Percentiles rank a stretch among this genome's conserved stretches.
These are phyloP conservation scores for Chaetoceros muelleri DNA, from an alignment of 108 stramenopile species.

Conservation along the genomic window DNA sequence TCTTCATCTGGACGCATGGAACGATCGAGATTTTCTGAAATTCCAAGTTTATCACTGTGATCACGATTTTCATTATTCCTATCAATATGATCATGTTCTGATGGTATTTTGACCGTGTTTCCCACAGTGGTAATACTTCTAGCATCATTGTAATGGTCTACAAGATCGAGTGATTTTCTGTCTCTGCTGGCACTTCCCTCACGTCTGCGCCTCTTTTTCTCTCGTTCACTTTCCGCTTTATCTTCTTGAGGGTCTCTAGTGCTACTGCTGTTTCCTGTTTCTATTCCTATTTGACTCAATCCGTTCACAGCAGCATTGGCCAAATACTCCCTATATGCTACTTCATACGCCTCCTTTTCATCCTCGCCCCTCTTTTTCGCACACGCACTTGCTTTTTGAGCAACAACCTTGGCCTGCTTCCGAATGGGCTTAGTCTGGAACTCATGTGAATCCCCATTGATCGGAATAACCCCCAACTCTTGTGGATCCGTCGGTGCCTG, in stretches of 20 bases:
- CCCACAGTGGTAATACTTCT: neutral
- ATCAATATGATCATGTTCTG: neutral
- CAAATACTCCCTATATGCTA: slow-evolving; percentile 53
- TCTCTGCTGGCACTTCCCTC: slow-evolving; percentile 7
- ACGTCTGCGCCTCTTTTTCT: slow-evolving; percentile 1
- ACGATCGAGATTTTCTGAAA: neutral
- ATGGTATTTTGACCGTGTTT: slow-evolving; percentile 4
- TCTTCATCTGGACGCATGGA: neutral
- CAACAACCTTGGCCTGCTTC: slow-evolving; percentile 64
- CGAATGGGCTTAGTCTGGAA: slow-evolving; percentile 81
- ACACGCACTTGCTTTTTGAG: slow-evolving; percentile 43
- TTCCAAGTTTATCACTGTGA: neutral
- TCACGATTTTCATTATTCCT: neutral
- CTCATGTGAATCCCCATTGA: slow-evolving; percentile 70
- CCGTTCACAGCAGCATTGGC: slow-evolving; percentile 49
- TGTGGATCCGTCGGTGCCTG: slow-evolving; percentile 53
- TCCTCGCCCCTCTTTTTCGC: slow-evolving; percentile 36
- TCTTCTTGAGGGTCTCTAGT: neutral
- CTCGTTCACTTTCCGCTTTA: neutral
- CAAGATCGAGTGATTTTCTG: slow-evolving; percentile 2
- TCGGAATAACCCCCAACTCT: slow-evolving; percentile 40
- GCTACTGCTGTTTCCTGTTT: slow-evolving; percentile 2
- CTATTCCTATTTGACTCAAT: slow-evolving; percentile 6
- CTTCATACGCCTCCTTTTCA: slow-evolving; percentile 56
- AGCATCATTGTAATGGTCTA: neutral